phyloP scores from a whole-genome alignment of 306 rosid species.

The Acacia acuminata region DNA sequence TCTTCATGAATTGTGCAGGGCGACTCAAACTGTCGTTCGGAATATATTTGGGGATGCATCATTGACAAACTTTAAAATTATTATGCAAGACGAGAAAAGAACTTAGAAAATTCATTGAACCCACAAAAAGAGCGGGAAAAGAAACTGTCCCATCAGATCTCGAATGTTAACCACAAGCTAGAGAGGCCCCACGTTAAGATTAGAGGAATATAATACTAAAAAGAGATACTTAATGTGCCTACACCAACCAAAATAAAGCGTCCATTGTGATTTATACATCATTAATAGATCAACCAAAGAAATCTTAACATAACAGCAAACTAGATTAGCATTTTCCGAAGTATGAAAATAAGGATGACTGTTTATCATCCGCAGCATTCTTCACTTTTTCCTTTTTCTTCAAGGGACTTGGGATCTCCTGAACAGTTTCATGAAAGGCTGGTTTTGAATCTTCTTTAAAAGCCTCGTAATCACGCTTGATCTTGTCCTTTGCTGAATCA shows the following conservation, averaged over 20 bases:
- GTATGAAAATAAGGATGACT: slow-evolving; percentile 65
- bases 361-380: slow-evolving; percentile 55
- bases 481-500: slow-evolving; percentile 34
- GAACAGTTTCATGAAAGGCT: slow-evolving; percentile 25
- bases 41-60: too few species aligned
- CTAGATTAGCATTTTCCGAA: slow-evolving; percentile 60
- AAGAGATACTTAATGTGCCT: slow-evolving; percentile 2
- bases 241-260: slow-evolving; percentile 24
- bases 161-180: slow-evolving; percentile 14
- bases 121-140: background rate
- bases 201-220: background rate
- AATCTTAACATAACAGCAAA: slow-evolving; percentile 11
- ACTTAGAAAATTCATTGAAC: background rate
- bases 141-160: background rate
- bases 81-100: background rate
- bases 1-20: too few species aligned
- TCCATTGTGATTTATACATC: slow-evolving; percentile 21
- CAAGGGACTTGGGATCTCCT: slow-evolving; percentile 43
- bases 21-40: too few species aligned
- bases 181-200: background rate
- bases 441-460: slow-evolving; percentile 48
- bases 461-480: slow-evolving; percentile 58
- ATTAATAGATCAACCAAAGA: slow-evolving; percentile 11
- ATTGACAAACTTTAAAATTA: background rate
- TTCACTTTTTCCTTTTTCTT: slow-evolving; percentile 62